phyloP scores from a whole-genome alignment of 345 rosid species.

The Citrus unshiu region DNA sequence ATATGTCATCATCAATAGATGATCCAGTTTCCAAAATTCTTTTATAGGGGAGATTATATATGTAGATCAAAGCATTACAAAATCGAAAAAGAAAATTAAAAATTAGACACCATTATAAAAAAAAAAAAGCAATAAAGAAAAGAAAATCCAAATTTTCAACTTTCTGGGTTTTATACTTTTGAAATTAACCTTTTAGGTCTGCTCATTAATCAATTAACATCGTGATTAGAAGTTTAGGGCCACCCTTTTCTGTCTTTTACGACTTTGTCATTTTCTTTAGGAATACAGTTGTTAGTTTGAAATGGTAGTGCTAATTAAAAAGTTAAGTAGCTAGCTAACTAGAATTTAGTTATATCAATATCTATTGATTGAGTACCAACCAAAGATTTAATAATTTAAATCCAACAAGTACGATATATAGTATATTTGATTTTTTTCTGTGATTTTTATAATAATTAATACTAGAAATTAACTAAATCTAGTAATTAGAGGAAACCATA shows the following conservation, averaged over 20 bases:
- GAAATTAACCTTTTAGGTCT: neutral
- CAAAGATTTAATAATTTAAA: neutral
- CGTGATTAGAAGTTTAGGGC: neutral
- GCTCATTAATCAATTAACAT: neutral
- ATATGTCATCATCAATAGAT: neutral
- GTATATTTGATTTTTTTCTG: neutral
- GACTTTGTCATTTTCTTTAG: neutral
- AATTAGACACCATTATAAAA: too few species aligned
- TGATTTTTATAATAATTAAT: neutral
- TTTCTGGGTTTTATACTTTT: neutral
- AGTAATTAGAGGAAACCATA: neutral
- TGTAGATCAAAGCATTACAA: neutral
- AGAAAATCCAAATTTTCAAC: neutral
- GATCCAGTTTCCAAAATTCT: neutral
- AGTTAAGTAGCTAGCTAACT: neutral
- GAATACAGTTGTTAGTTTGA: neutral
- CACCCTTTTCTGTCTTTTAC: neutral
- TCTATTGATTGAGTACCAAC: neutral
- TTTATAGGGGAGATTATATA: neutral
- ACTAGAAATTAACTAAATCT: neutral
- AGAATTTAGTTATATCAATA: neutral
- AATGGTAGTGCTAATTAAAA: neutral
- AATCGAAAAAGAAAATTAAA: neutral
- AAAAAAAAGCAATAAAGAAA: neutral
- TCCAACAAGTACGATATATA: neutral